These are phyloP conservation scores for Metarhizium guizhouense DNA, from an alignment of 2,329 filamentous ascomycete genomes.

Conservation along the genomic window DNA sequence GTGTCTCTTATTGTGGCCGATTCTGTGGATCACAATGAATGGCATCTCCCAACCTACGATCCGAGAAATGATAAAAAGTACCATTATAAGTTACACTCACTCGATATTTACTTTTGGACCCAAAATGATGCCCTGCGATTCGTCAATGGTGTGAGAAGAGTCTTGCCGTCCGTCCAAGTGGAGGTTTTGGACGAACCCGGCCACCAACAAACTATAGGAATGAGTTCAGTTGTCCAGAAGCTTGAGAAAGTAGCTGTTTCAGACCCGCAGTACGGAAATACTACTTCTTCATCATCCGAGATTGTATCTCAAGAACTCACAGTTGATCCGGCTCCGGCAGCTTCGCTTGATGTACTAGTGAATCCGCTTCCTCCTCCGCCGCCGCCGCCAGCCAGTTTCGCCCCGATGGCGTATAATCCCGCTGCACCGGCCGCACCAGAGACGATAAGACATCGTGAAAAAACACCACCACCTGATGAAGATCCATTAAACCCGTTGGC, in stretches of 20 bases:
- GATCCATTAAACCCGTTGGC: slow-evolving; percentile 47
- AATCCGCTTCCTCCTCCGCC: slow-evolving; percentile 21
- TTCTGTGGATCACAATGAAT: slow-evolving; percentile 47
- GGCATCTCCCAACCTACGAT: slow-evolving; percentile 69
- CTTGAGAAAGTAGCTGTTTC: slow-evolving; percentile 64
- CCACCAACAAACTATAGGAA: slow-evolving; percentile 35
- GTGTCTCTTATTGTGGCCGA: slow-evolving; percentile 58
- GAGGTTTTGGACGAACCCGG: slow-evolving; percentile 57
- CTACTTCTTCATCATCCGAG: slow-evolving; percentile 8
- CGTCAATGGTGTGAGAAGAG: slow-evolving; percentile 56
- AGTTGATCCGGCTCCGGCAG: slow-evolving; percentile 5
- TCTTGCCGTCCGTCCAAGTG: slow-evolving; percentile 52
- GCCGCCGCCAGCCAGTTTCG: slow-evolving; percentile 35
- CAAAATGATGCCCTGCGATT: slow-evolving; percentile 63
- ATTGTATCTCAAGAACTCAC: slow-evolving; percentile 11
- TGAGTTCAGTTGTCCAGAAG: slow-evolving; percentile 65
- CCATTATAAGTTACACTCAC: slow-evolving; percentile 65
- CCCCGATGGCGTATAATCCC: slow-evolving; percentile 68
- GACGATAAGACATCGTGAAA: slow-evolving; percentile 62
- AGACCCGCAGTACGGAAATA: slow-evolving; percentile 37
- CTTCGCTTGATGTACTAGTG: neutral
- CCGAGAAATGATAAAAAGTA: slow-evolving; percentile 67
- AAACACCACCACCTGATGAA: slow-evolving; percentile 70
- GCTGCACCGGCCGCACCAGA: slow-evolving; percentile 70
- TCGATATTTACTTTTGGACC: slow-evolving; percentile 77